Base-by-base conservation (phyloP, 345 rosid species). In the Salix arbutifolia region DNA sequence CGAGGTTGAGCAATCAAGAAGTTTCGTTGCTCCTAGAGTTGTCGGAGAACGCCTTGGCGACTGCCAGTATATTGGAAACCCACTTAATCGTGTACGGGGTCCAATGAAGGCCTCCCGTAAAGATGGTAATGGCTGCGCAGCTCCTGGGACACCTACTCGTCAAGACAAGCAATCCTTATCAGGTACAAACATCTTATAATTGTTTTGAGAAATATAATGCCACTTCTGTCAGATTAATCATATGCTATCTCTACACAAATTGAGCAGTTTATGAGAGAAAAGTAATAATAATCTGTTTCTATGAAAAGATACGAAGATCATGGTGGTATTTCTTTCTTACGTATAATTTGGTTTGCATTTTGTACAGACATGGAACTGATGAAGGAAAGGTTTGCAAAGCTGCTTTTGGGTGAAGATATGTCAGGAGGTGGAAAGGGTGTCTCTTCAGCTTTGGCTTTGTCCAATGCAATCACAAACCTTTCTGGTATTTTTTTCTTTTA, bases 351-450 rank as follows among this genome's bases (percentile, higher is more conserved):
- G n/a, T 28, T 38, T 42, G 56, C 1, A 9, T 12, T 38, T 67
- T 66, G 73, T 46, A 14, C 84, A 91, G 94, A 86, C 25, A 74
- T 82, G 84, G 92, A 91, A 21, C 17, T 80, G 80, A 88, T 91
- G 90, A 89, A 88, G 89, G 95, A 89, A 53, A 89, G 76, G 81
- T 91, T 91, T 78, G 79, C 88, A 1, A 91, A 89, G 85, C 68
- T 91, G 86, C 90, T 91, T 40, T 58, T 91, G 74, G 95, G 92
- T 33, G 95, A 91, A 83, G 95, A 91, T 48, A 91, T 91, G 95
- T 91, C 95, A 8, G 95, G 95, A 4, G 92, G 92, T 13, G 95
- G 95, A 33, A 91, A 89, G 73, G 92, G 95, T 44, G 92, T 88
- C 80, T 89, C 91, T 53, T 91, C 91, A 3, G 94, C 94, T 64